Conservation (phyloP, 768 basidiomycete species). For the Melanogaster broomeanus region DNA sequence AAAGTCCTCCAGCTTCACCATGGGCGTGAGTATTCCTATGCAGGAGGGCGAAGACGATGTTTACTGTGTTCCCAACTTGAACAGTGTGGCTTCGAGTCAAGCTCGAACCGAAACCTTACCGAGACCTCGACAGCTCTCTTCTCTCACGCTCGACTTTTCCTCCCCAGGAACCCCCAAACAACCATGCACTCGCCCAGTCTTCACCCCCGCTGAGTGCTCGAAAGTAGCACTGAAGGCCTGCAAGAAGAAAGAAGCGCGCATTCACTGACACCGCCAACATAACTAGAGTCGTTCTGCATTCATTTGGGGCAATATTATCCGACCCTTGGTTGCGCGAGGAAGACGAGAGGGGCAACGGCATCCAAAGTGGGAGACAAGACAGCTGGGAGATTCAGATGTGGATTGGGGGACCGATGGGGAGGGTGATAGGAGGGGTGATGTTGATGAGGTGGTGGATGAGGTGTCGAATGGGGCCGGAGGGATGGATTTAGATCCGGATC, state of each 20-base stretch:
- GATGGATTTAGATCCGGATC: conserved; percentile 68
- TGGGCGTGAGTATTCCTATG: too few species aligned
- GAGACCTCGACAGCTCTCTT: conserved; percentile 27
- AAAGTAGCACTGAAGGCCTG: too few species aligned
- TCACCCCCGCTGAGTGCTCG: too few species aligned
- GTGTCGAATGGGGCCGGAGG: conserved; percentile 39
- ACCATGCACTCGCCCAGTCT: too few species aligned
- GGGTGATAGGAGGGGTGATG: conserved; percentile 16
- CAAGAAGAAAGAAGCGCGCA: too few species aligned
- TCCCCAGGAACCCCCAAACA: too few species aligned
- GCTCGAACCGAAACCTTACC: conserved; percentile 5
- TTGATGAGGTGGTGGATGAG: too few species aligned
- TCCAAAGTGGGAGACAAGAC: conserved; percentile 48
- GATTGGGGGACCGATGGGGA: conserved; percentile 55
- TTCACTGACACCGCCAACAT: conserved; percentile 21
- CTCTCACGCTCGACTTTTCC: conserved; percentile 24
- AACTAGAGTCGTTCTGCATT: conserved; percentile 20
- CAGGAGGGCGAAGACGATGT: too few species aligned
- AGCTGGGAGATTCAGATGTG: conserved; percentile 66
- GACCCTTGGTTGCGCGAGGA: conserved; percentile 50
- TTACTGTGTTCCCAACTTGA: too few species aligned
- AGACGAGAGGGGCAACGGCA: conserved; percentile 29
- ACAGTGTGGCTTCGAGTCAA: neutral
- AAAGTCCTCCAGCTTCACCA: conserved; percentile 3
- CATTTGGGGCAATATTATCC: conserved; percentile 54